Conservation (phyloP, 257 asterid genomes). For the Solanum dulcamara region DNA sequence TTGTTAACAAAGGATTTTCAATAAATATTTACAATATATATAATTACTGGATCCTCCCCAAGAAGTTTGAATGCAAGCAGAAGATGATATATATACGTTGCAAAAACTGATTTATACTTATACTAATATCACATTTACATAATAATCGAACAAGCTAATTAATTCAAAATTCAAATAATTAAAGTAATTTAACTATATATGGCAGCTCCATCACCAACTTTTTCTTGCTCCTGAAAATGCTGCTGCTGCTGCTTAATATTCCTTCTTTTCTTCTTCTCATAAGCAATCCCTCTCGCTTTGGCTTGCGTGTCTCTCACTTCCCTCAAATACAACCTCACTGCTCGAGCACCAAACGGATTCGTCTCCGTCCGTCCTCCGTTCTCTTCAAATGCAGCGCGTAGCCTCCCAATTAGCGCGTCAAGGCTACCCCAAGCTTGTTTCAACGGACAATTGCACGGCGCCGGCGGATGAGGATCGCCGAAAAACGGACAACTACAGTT, state of each 20-base stretch:
- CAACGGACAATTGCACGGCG: constrained; percentile 32
- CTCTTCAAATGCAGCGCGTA: constrained; percentile 60
- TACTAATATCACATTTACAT: not conserved
- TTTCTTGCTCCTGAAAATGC: too few relatives aligned
- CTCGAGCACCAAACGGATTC: constrained; percentile 53
- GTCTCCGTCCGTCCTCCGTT: constrained; percentile 44
- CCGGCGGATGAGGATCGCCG: constrained; percentile 38
- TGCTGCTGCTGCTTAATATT: constrained; percentile 18
- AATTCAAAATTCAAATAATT: not conserved
- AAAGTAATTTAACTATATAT: not conserved
- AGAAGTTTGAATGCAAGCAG: too few relatives aligned
- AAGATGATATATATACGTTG: too few relatives aligned
- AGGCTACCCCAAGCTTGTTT: constrained; percentile 61
- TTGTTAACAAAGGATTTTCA: too few relatives aligned
- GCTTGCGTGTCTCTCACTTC: constrained; percentile 56
- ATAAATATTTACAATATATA: too few relatives aligned
- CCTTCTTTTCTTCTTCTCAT: constrained; percentile 53
- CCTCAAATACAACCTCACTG: constrained; percentile 40
- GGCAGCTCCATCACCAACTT: too few relatives aligned
- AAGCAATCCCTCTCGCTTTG: constrained; percentile 46
- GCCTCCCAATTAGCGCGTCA: constrained; percentile 52
- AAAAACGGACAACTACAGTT: constrained; percentile 28
- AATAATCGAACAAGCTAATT: not conserved
- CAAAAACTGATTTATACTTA: too few relatives aligned
- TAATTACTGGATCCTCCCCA: too few relatives aligned